A percentile compares a stretch with the other conserved stretches of the same genome.
Evolutionary conservation across 805 yeast genomes (phyloP).

Genomic region (Candida multigemmis): DNA sequence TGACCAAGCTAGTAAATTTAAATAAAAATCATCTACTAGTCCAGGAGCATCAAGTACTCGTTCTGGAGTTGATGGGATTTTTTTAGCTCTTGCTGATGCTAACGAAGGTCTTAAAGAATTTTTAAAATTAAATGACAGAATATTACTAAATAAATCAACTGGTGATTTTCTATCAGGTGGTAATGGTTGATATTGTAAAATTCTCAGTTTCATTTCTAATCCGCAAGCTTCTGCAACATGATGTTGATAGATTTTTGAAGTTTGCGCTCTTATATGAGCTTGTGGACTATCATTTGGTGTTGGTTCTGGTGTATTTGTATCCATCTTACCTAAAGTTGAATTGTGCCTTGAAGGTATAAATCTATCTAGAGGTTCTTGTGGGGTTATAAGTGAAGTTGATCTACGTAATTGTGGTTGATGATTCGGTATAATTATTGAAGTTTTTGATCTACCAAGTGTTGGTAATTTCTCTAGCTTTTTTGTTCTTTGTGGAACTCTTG

Average conservation of each 20-base stretch:
- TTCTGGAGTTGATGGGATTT: constrained; percentile 81
- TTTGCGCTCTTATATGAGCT: constrained; percentile 46
- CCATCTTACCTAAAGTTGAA: constrained; percentile 27
- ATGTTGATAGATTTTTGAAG: constrained; percentile 53
- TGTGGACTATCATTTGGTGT: constrained; percentile 42
- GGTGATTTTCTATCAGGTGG: constrained; percentile 57
- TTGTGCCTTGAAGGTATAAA: constrained; percentile 37
- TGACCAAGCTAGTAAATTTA: constrained; percentile 86
- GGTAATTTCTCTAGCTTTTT: constrained; percentile 5
- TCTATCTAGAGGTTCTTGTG: constrained; percentile 23
- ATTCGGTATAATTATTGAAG: constrained; percentile 11
- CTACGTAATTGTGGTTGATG: constrained; percentile 22
- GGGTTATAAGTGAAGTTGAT: constrained; percentile 21
- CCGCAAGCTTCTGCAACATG: constrained; percentile 96
- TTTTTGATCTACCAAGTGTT: constrained; percentile 12
- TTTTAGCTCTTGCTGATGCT: constrained; percentile 63
- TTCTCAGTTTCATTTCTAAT: constrained; percentile 68
- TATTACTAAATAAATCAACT: constrained; percentile 20
- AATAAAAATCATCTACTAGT: constrained; percentile 82
- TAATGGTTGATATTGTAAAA: constrained; percentile 76
- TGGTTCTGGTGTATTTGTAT: constrained; percentile 17
- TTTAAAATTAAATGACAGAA: constrained; percentile 10
- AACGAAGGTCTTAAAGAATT: constrained; percentile 35
- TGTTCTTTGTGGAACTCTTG: constrained; percentile 3
- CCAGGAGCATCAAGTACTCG: constrained; percentile 96